phyloP scores from a whole-genome alignment of 73 alveolate genomes.

The Tetrahymena thermophila region DNA sequence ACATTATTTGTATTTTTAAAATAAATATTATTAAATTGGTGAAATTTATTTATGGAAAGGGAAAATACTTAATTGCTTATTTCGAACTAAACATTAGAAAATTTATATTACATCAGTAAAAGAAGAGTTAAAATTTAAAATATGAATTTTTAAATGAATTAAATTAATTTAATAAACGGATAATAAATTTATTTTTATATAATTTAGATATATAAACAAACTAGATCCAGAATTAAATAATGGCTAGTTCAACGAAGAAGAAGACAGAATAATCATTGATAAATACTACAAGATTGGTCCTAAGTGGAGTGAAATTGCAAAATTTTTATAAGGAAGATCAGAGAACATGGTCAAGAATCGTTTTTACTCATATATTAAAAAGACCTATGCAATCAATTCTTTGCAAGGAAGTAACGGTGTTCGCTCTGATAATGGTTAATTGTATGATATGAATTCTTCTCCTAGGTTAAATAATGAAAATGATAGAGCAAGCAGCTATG shows the following conservation, averaged over 20 bases:
- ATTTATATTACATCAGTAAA: too few species aligned
- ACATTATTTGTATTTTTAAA: too few species aligned
- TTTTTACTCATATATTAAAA: slow-evolving; percentile 50
- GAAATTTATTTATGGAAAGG: too few species aligned
- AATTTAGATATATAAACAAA: slow-evolving; percentile 11
- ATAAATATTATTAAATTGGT: too few species aligned
- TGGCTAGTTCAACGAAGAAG: slow-evolving; percentile 31
- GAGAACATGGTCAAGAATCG: slow-evolving; percentile 91
- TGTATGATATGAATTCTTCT: neutral
- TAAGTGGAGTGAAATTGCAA: slow-evolving; percentile 87
- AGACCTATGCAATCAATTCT: slow-evolving; percentile 16
- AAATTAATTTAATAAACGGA: too few species aligned
- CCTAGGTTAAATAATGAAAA: neutral
- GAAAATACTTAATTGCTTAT: too few species aligned
- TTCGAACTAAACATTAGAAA: too few species aligned
- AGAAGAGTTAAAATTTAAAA: too few species aligned
- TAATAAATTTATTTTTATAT: too few species aligned
- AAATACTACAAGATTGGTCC: slow-evolving; percentile 60
- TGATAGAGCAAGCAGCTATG: neutral
- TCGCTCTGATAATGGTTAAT: neutral
- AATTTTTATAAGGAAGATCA: slow-evolving; percentile 80
- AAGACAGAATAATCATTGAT: slow-evolving; percentile 33
- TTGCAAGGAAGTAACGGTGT: neutral
- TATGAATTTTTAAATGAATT: too few species aligned
- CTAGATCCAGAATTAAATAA: slow-evolving; percentile 31